Percentiles rank a stretch among this genome's conserved stretches.
These are phyloP conservation scores for Arachis hypogaea DNA, from an alignment of 306 rosid species.

Conservation along the genomic window DNA sequence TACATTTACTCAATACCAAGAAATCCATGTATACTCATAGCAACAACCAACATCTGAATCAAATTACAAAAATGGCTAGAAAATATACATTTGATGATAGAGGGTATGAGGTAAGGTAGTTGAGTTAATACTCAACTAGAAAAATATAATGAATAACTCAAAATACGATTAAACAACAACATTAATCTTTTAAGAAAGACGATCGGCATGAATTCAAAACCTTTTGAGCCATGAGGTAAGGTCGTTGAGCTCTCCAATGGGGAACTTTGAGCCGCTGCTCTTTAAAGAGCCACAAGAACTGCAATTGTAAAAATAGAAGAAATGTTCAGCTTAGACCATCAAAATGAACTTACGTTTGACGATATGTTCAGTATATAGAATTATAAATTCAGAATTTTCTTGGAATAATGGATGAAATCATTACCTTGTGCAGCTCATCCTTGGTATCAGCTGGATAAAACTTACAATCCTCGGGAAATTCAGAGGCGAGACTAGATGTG, in stretches of 20 bases:
- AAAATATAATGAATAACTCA: neutral
- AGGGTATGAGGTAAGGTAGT: no score
- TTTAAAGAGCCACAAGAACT: conserved; percentile 94
- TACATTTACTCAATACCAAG: conserved; percentile 23
- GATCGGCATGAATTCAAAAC: conserved; percentile 49
- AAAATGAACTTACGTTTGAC: conserved; percentile 14
- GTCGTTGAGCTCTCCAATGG: conserved; percentile 84
- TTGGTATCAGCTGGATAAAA: conserved; percentile 83
- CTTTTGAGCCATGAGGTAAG: conserved; percentile 82
- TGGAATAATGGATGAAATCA: conserved; percentile 23
- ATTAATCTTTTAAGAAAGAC: conserved; percentile 2
- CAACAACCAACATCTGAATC: conserved; percentile 34
- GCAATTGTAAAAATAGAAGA: conserved; percentile 39
- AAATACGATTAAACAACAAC: neutral
- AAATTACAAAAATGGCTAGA: neutral
- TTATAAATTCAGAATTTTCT: conserved; percentile 13
- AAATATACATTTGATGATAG: neutral
- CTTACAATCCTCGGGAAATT: conserved; percentile 92
- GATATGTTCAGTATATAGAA: conserved; percentile 19
- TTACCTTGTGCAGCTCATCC: conserved; percentile 94
- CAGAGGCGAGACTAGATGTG: conserved; percentile 66
- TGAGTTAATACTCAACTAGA: neutral
- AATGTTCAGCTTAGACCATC: conserved; percentile 13
- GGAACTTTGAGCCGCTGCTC: conserved; percentile 86
- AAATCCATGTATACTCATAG: conserved; percentile 11